Percentiles rank a stretch among this genome's conserved stretches.
Evolutionary conservation across 1,139 yeast genomes (phyloP).

Genomic region (Zygosaccharomyces sapae): DNA sequence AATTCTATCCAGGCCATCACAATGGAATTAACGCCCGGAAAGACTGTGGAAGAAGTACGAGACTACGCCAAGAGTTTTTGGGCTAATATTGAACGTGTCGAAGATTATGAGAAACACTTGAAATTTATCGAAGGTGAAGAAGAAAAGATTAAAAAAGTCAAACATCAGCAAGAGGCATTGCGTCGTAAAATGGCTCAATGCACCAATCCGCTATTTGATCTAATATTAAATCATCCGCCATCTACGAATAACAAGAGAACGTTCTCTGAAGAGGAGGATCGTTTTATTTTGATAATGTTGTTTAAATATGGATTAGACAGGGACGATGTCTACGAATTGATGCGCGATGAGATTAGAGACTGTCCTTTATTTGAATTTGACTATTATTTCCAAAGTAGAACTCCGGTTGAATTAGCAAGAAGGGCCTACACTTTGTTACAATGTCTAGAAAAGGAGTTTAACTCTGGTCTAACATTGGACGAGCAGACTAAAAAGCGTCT

Average conservation of each 20-base stretch:
- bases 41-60: constrained; percentile 62
- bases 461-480: constrained; percentile 24
- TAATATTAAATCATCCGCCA: constrained; percentile 57
- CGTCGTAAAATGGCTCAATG: constrained; percentile 60
- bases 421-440: constrained; percentile 63
- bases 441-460: constrained; percentile 59
- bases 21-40: constrained; percentile 53
- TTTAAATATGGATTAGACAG: constrained; percentile 64
- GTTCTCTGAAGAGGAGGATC: constrained; percentile 70
- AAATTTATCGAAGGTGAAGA: constrained; percentile 73
- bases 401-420: constrained; percentile 59
- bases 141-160: constrained; percentile 55
- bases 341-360: constrained; percentile 56
- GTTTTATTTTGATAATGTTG: constrained; percentile 61
- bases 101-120: constrained; percentile 66
- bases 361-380: constrained; percentile 65
- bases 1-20: constrained; percentile 59
- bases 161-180: constrained; percentile 62
- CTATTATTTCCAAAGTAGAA: constrained; percentile 67
- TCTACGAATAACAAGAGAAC: constrained; percentile 56
- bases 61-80: constrained; percentile 67
- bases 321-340: constrained; percentile 59
- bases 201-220: constrained; percentile 60
- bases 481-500: constrained; percentile 29
- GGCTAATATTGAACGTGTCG: constrained; percentile 59